Conservation (phyloP, 192 early-diverging fungal species). For the Lobosporangium transversale region DNA sequence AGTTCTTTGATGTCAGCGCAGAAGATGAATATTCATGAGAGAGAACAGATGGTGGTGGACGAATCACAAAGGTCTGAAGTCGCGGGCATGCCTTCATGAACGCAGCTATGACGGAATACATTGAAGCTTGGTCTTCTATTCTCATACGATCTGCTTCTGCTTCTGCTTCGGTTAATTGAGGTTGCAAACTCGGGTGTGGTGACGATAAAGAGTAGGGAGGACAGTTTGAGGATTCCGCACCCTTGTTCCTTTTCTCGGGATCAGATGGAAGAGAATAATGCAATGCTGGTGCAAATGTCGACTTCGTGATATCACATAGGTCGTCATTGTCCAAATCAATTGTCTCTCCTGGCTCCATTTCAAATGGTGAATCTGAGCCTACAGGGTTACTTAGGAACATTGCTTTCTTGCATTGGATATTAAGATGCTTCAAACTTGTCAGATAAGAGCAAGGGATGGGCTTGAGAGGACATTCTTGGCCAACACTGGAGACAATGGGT, state of each 20-base stretch:
- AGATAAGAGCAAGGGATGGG: neutral
- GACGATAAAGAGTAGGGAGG: neutral
- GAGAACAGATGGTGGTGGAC: too few species aligned
- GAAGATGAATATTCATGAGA: too few species aligned
- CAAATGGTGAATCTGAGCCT: neutral
- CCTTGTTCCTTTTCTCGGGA: too few species aligned
- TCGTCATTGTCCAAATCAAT: too few species aligned
- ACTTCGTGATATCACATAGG: neutral
- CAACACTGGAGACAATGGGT: too few species aligned
- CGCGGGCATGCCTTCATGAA: conserved; percentile 19
- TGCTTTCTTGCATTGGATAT: neutral
- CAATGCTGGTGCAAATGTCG: neutral
- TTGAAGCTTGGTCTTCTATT: neutral
- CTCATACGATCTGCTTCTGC: too few species aligned
- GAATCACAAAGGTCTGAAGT: neutral
- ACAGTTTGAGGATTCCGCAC: too few species aligned
- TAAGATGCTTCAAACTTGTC: neutral
- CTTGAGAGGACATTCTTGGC: neutral
- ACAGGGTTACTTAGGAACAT: neutral
- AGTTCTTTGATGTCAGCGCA: too few species aligned
- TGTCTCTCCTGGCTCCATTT: too few species aligned
- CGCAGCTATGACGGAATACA: neutral
- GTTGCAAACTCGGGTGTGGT: neutral
- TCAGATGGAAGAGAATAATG: too few species aligned
- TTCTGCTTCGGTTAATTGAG: neutral